Evolutionary conservation across 208 protist genomes (phyloP), one percentile per base, ranked within the genome.

Genomic region (Trypanosoma conorhini): DNA sequence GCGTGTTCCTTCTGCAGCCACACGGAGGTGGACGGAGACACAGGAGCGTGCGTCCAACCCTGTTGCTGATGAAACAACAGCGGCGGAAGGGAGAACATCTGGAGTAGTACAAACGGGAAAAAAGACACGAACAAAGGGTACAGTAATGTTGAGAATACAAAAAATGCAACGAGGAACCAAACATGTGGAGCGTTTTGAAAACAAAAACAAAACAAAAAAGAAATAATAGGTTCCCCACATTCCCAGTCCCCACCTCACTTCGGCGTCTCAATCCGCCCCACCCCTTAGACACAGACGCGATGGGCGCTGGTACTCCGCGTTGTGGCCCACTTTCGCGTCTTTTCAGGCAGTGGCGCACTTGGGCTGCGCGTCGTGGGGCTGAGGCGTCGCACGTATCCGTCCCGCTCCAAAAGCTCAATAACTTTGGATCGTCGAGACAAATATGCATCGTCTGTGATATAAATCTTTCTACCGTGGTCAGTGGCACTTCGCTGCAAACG

Each of bases 371-470:
- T 73, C 26, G 70, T 74, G 3, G 67, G 50, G 8, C 56, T 62
- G 24, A 93, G 30, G 2, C 58, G 80, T 17, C 72, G 67, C 31
- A 94, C 65, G 21, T 65, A 65, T 10, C 91, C 91, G 30, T 77
- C 57, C 64, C 71, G 54, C 73, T 96, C 88, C 81, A 88, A 88
- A 46, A 73, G 74, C 1, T 79, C 66, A 46, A 96, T 76, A 62
- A 83, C 76, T 52, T 83, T 69, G 3, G 77, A 70, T 19, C 91
- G 86, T 12, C 80, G 79, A 50, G 72, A 74, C 24, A 89, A 70
- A 76, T 93, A 83, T 42, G 62, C 70, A 61, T 91, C 84, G 65
- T 96, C 88, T 4, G 91, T 94, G 52, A 96, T 91, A 64, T 87
- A 93, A 50, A 93, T 82, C 67, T 91, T 94, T 17, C 79, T 77